phyloP scores from a whole-genome alignment of 1,139 yeast species.

The Candida neerlandica region DNA sequence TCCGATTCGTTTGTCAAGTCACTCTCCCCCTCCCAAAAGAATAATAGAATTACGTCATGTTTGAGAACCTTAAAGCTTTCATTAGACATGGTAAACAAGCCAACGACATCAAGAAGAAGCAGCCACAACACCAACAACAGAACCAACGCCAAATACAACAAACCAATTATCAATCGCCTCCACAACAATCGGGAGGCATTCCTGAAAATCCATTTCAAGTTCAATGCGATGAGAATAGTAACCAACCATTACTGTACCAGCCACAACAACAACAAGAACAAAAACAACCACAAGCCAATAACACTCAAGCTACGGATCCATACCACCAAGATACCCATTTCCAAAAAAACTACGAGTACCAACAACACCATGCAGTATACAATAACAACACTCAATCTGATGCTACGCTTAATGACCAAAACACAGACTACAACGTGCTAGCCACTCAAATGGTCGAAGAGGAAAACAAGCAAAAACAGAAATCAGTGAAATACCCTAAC shows the following conservation, averaged over 20 bases:
- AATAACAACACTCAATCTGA: constrained; percentile 13
- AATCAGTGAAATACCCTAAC: constrained; percentile 44
- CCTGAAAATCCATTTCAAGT: background rate
- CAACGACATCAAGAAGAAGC: constrained; percentile 36
- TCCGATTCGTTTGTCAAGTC: background rate
- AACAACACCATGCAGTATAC: constrained; percentile 11
- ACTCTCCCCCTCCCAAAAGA: background rate
- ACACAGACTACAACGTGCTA: constrained; percentile 43
- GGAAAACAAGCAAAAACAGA: constrained; percentile 46
- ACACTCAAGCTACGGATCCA: constrained; percentile 14
- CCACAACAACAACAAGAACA: constrained; percentile 2
- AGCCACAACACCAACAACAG: constrained; percentile 5
- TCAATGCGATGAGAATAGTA: background rate
- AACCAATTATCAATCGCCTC: constrained; percentile 1
- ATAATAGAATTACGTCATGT: constrained; percentile 29
- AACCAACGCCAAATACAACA: constrained; percentile 3
- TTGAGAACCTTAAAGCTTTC: constrained; percentile 71
- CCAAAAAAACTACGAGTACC: constrained; percentile 5
- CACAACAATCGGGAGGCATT: constrained; percentile 1
- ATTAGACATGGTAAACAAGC: constrained; percentile 87
- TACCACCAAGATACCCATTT: constrained; percentile 5
- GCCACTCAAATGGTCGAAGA: constrained; percentile 67
- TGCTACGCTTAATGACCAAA: constrained; percentile 13
- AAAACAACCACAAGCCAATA: constrained; percentile 9
- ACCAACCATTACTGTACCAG: background rate